Evolutionary conservation across 2,329 filamentous ascomycete genomes (phyloP).

Genomic region (Cyanodermella asteris): DNA sequence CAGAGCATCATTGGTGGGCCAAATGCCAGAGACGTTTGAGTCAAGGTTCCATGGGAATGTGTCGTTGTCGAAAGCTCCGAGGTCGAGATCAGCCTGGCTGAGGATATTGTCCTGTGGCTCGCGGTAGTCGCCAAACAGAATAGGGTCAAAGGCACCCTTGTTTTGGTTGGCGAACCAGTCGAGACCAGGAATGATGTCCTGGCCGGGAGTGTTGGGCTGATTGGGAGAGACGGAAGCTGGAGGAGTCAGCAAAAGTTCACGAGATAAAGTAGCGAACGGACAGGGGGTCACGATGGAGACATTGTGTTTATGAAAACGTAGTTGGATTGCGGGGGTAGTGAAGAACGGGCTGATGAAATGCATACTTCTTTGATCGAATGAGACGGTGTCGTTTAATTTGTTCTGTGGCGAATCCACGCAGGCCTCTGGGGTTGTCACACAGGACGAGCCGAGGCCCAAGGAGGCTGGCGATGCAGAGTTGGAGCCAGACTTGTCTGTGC

Average conservation of each 20-base stretch:
- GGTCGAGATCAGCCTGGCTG: constrained; percentile 44
- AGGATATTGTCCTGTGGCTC: constrained; percentile 72
- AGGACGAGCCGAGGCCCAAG: constrained; percentile 25
- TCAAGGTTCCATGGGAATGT: constrained; percentile 50
- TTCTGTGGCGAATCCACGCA: constrained; percentile 19
- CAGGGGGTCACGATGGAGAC: too few species aligned
- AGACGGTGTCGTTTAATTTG: too few species aligned
- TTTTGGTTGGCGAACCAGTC: constrained; percentile 65
- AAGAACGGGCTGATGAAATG: too few species aligned
- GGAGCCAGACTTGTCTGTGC: too few species aligned
- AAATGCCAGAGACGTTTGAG: constrained; percentile 17
- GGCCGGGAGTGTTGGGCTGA: constrained; percentile 8
- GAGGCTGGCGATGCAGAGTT: constrained; percentile 24
- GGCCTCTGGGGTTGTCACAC: constrained; percentile 27
- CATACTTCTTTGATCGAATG: constrained; percentile 12
- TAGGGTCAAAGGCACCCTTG: constrained; percentile 69
- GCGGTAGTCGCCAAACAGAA: constrained; percentile 78
- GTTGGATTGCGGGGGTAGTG: too few species aligned
- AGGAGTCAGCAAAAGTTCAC: too few species aligned
- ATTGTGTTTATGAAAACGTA: too few species aligned
- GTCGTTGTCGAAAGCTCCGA: constrained; percentile 54
- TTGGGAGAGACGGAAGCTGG: not conserved
- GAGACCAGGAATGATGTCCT: constrained; percentile 33
- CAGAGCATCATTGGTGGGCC: constrained; percentile 13
- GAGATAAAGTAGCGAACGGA: too few species aligned